Base-by-base conservation (phyloP, 225 moss, liverwort and hornwort genomes). In the Marchantia polymorpha region DNA sequence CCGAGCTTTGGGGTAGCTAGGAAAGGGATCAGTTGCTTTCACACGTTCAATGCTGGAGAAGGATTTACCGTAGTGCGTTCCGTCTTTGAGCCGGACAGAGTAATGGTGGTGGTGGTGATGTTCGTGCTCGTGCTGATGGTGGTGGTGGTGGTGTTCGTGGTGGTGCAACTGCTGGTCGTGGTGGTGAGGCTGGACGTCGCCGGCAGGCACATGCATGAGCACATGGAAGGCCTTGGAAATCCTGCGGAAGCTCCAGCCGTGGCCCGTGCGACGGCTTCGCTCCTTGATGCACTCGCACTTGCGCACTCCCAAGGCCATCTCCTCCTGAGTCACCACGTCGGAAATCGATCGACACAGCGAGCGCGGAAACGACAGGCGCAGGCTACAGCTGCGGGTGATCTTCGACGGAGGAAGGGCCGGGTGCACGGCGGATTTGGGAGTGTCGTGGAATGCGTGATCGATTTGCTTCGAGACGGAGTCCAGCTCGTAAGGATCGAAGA, bases 401-500 rank as follows among this genome's bases (percentile, higher is more conserved):
- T 75, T 80, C n/a, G 73, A 11, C 23, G 47, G 71, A 54, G 61
- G 30, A 70, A 69, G 54, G 20, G 64, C 23, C 19, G 54, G 11
- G 19, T 22, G 60, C 5, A 6, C 19, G 0, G 39, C 0, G 22
- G 63, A 29, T 31, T 46, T 64, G 48, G 7, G 13, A 27, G 23
- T 47, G 10, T n/a, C 69, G 0, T 82, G 84, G 52, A 87, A 84
- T 0, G 84, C 87, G 53, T 58, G 55, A 68, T 87, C 87, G 71
- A 87, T 84, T 47, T 69, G 87, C 52, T 71, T 84, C 4, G 87
- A 84, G 12, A 87, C 82, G 6, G 80, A 80, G 10, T 82, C 77
- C 8, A 87, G 82, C 29, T 87, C 87, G 59, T 84, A 87, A 4
- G 77, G 27, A 54, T 87, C 87, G 75, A 87, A 87, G 13, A 87